These are phyloP conservation scores for Saccharomyces jurei DNA, from an alignment of 805 yeast species.

Conservation along the genomic window DNA sequence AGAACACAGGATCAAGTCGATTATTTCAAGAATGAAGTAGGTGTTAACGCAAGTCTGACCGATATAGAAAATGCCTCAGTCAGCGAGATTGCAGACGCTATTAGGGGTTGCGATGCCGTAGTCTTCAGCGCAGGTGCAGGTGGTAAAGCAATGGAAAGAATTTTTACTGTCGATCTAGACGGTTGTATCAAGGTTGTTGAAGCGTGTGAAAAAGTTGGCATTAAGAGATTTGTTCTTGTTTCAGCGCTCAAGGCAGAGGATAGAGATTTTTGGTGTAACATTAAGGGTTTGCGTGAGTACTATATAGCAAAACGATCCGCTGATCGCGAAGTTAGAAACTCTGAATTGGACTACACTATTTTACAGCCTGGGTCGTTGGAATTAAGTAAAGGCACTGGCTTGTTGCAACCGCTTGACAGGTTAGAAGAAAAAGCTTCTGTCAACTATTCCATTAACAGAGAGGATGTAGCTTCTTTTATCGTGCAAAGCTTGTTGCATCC, in stretches of 20 bases:
- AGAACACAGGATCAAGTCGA: constrained; percentile 40
- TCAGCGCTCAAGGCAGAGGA: constrained; percentile 51
- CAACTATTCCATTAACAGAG: constrained; percentile 35
- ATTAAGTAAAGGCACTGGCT: constrained; percentile 38
- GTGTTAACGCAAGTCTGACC: constrained; percentile 32
- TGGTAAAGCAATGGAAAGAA: constrained; percentile 41
- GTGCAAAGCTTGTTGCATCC: constrained; percentile 32
- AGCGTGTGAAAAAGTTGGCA: constrained; percentile 39
- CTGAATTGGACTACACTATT: constrained; percentile 46
- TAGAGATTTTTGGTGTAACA: constrained; percentile 37
- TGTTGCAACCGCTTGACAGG: constrained; percentile 21
- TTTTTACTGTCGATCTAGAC: constrained; percentile 51
- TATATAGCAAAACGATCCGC: constrained; percentile 58
- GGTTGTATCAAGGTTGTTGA: constrained; percentile 52
- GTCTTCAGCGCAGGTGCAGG: constrained; percentile 59
- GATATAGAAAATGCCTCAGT: constrained; percentile 34
- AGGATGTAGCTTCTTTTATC: constrained; percentile 47
- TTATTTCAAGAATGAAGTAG: constrained; percentile 33
- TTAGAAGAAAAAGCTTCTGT: constrained; percentile 16
- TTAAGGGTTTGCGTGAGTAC: constrained; percentile 37
- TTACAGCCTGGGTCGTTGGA: constrained; percentile 43
- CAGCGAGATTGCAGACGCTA: constrained; percentile 29
- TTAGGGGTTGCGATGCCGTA: constrained; percentile 46
- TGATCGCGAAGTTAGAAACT: constrained; percentile 38
- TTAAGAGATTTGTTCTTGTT: constrained; percentile 42